Evolutionary conservation across 371 early-diverging fungal genomes (phyloP).

Genomic region (Haplosporangium sp.): DNA sequence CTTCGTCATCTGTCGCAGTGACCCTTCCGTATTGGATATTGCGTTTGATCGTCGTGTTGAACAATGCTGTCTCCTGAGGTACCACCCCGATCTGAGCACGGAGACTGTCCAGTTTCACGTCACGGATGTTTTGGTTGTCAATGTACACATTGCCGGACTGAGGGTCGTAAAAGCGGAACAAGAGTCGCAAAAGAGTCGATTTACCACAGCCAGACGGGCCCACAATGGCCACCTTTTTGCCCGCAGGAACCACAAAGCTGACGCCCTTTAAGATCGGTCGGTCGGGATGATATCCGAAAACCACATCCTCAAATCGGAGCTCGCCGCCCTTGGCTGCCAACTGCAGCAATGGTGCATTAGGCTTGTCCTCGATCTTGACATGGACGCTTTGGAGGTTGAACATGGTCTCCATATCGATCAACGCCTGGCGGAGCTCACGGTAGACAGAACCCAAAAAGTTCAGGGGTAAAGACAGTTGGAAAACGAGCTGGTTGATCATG

Average conservation of each 20-base stretch:
- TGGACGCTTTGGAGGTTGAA: slow-evolving; percentile 82
- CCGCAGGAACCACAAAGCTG: slow-evolving; percentile 87
- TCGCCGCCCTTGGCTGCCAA: slow-evolving; percentile 65
- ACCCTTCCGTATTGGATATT: slow-evolving; percentile 80
- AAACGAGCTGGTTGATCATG: slow-evolving; percentile 96
- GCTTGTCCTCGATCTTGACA: slow-evolving; percentile 63
- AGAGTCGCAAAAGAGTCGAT: slow-evolving; percentile 82
- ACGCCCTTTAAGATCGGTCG: slow-evolving; percentile 82
- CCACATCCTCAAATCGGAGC: slow-evolving; percentile 87
- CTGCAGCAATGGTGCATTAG: slow-evolving; percentile 57
- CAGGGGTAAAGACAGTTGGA: slow-evolving; percentile 93
- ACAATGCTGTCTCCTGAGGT: slow-evolving; percentile 83
- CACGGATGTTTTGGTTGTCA: slow-evolving; percentile 81
- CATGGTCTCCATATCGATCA: slow-evolving; percentile 97
- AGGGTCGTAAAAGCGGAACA: slow-evolving; percentile 92
- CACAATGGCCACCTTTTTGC: slow-evolving; percentile 92
- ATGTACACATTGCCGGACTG: slow-evolving; percentile 77
- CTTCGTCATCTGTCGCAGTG: slow-evolving; percentile 61
- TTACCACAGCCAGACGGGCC: slow-evolving; percentile 97
- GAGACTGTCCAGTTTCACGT: slow-evolving; percentile 77
- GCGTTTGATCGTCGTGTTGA: slow-evolving; percentile 77
- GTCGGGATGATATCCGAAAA: slow-evolving; percentile 85
- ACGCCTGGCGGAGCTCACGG: slow-evolving; percentile 90
- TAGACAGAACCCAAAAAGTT: slow-evolving; percentile 98
- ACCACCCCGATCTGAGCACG: slow-evolving; percentile 85